These are phyloP conservation scores for Cladobotryum mycophilum DNA, from an alignment of 2,329 filamentous ascomycete species.

Conservation along the genomic window DNA sequence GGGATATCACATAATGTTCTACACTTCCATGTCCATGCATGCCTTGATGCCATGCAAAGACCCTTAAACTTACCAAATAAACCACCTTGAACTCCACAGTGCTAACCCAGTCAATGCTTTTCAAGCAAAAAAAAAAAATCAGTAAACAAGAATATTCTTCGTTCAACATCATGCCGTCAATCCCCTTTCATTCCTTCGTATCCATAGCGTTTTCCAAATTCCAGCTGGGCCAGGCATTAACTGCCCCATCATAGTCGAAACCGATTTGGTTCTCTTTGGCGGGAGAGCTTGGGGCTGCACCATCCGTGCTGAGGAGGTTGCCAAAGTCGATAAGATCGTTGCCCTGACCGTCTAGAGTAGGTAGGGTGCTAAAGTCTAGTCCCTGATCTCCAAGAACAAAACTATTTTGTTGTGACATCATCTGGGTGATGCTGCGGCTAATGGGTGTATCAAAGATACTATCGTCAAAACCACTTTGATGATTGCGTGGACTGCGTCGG, in stretches of 20 bases:
- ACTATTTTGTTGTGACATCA: constrained; percentile 52
- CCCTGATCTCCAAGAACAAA: constrained; percentile 38
- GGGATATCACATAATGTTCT: no score
- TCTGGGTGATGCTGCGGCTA: constrained; percentile 55
- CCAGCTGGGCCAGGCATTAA: constrained; percentile 27
- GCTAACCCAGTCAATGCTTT: no score
- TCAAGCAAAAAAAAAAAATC: no score
- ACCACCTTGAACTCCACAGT: not conserved
- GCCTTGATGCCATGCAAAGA: no score
- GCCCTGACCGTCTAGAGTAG: constrained; percentile 32
- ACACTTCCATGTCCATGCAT: no score
- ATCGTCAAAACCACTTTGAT: constrained; percentile 30
- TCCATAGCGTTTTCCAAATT: constrained; percentile 3
- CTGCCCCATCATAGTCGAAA: constrained; percentile 26
- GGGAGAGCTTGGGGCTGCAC: constrained; percentile 43
- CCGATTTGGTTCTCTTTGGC: constrained; percentile 24
- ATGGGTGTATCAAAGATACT: constrained; percentile 48
- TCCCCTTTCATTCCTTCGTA: not conserved
- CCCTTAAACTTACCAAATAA: no score
- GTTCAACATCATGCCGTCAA: no score
- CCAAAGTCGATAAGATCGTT: constrained; percentile 39
- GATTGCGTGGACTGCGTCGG: constrained; percentile 39
- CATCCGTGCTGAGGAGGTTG: constrained; percentile 42
- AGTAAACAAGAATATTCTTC: no score
- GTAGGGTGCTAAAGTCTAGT: constrained; percentile 37